Percentiles rank a stretch among this genome's conserved stretches.
These are phyloP conservation scores for Trifolium fragiferum DNA, from an alignment of 306 rosid species.

Conservation along the genomic window DNA sequence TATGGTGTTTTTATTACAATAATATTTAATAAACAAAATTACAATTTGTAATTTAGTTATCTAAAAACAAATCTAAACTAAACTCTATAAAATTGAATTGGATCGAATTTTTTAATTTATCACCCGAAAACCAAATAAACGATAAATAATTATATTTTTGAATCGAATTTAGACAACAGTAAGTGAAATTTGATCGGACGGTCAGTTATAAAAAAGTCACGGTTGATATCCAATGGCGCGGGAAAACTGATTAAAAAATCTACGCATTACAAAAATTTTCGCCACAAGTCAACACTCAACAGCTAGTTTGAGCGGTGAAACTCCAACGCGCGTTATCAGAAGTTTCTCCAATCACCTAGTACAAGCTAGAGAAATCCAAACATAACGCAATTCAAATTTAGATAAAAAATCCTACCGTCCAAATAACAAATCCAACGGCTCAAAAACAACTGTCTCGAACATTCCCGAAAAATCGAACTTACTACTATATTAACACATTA, in stretches of 20 bases:
- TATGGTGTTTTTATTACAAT: too few species aligned
- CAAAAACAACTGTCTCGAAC: conserved; percentile 38
- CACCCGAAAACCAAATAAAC: too few species aligned
- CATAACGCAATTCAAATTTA: background rate
- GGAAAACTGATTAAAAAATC: conserved; percentile 12
- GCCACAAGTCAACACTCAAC: background rate
- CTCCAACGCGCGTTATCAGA: conserved; percentile 34
- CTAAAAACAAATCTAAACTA: too few species aligned
- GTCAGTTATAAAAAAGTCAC: too few species aligned
- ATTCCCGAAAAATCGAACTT: conserved; percentile 41
- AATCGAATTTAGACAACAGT: too few species aligned
- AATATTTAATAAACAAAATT: too few species aligned
- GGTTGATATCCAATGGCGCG: conserved; percentile 41
- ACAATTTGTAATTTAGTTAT: too few species aligned
- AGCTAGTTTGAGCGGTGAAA: background rate
- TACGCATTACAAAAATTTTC: background rate
- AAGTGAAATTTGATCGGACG: too few species aligned
- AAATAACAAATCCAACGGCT: conserved; percentile 49
- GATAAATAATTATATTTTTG: too few species aligned
- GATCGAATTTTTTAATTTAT: too few species aligned
- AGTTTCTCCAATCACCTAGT: conserved; percentile 60
- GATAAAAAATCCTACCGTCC: conserved; percentile 23
- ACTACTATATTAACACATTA: conserved; percentile 35
- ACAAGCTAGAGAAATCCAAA: background rate
- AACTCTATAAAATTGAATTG: too few species aligned